Evolutionary conservation across 495 filamentous ascomycete genomes (phyloP).

Genomic region (Pyronema domesticum): DNA sequence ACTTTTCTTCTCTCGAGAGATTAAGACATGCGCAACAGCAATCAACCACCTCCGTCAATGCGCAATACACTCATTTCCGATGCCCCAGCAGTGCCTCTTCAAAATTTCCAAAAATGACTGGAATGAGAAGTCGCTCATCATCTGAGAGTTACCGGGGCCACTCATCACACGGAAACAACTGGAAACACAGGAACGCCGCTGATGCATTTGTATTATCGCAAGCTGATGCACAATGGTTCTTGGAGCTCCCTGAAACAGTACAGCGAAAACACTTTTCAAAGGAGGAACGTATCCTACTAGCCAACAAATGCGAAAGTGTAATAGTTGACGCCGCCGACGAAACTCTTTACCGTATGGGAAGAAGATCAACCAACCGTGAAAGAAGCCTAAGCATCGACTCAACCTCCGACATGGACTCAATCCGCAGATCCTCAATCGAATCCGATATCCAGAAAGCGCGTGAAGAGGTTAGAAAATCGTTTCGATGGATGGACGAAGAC

Average conservation of each 20-base stretch:
- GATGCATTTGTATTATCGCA: conserved; percentile 28
- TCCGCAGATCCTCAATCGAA: conserved; percentile 17
- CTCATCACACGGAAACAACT: conserved; percentile 15
- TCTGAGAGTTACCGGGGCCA: conserved; percentile 30
- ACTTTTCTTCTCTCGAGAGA: conserved; percentile 49
- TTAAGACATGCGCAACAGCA: conserved; percentile 41
- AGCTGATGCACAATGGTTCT: conserved; percentile 53
- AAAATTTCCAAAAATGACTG: conserved; percentile 27
- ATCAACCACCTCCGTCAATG: conserved; percentile 9
- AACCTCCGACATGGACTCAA: conserved; percentile 4
- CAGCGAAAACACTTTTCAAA: conserved; percentile 49
- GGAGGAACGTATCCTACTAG: conserved; percentile 52
- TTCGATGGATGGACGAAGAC: conserved; percentile 67
- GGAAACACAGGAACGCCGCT: conserved; percentile 17
- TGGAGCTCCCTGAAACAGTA: conserved; percentile 52
- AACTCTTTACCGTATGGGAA: conserved; percentile 35
- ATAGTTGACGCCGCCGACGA: conserved; percentile 58
- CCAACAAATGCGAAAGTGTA: conserved; percentile 36
- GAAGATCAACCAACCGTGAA: conserved; percentile 10
- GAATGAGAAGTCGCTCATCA: conserved; percentile 22
- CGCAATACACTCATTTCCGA: conserved; percentile 27
- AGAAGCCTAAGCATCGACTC: conserved; percentile 24
- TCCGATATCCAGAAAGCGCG: conserved; percentile 28
- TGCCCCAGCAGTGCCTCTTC: conserved; percentile 28
- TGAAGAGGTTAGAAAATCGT: conserved; percentile 45